These are phyloP conservation scores for Cladosporium oxysporum DNA, from an alignment of 2,329 filamentous ascomycete genomes.

Conservation along the genomic window DNA sequence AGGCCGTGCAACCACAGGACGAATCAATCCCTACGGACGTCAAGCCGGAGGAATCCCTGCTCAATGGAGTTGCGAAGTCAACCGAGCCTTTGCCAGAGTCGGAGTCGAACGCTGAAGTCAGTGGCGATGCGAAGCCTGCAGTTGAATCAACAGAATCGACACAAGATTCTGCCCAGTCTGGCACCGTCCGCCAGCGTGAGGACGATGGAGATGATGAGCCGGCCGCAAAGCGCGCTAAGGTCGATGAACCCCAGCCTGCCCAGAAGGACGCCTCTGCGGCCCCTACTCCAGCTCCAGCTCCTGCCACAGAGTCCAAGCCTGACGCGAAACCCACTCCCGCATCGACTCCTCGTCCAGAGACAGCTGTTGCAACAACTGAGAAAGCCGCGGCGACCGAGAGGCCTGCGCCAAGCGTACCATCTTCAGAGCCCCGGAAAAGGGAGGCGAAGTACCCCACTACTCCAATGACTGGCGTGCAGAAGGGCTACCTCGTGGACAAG, in stretches of 20 bases:
- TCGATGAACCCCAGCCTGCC: constrained; percentile 52
- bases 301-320: background rate
- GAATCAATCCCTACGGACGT: constrained; percentile 4
- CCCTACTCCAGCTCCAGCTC: constrained; percentile 23
- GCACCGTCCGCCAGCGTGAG: constrained; percentile 68
- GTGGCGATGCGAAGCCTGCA: constrained; percentile 10
- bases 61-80: constrained; percentile 15
- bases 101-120: background rate
- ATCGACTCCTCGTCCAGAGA: constrained; percentile 5
- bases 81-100: constrained; percentile 11
- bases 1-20: background rate
- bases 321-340: constrained; percentile 19
- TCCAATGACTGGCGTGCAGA: constrained; percentile 60
- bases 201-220: constrained; percentile 68
- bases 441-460: constrained; percentile 39
- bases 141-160: constrained; percentile 11
- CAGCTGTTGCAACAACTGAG: constrained; percentile 22
- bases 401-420: background rate
- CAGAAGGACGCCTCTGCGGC: background rate
- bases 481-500: constrained; percentile 63
- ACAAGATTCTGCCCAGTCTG: constrained; percentile 37
- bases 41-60: constrained; percentile 18
- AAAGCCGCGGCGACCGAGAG: constrained; percentile 26
- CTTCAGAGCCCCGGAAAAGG: constrained; percentile 14
- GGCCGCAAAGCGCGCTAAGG: constrained; percentile 77